phyloP scores from a whole-genome alignment of 495 filamentous ascomycete species.

The Pyronema domesticum region DNA sequence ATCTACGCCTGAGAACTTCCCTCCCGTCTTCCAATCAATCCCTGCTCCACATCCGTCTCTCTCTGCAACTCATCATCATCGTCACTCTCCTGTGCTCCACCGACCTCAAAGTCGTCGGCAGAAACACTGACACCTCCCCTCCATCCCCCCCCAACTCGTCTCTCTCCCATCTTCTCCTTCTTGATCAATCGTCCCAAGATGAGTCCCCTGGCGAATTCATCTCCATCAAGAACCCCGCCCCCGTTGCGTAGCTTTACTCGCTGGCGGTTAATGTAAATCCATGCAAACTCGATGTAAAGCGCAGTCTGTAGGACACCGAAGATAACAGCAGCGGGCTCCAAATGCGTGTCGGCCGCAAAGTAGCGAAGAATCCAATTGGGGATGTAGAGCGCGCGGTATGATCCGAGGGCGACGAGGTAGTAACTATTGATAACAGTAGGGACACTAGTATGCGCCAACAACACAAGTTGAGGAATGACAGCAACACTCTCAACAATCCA shows the following conservation, averaged over 20 bases:
- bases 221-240: constrained; percentile 69
- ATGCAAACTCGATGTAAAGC: constrained; percentile 86
- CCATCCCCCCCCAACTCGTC: constrained; percentile 17
- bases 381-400: constrained; percentile 80
- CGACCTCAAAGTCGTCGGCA: constrained; percentile 23
- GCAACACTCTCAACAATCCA: constrained; percentile 79
- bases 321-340: constrained; percentile 54
- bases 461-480: constrained; percentile 75
- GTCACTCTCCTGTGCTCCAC: constrained; percentile 13
- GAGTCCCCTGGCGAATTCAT: constrained; percentile 71
- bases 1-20: neutral
- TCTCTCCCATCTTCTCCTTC: constrained; percentile 3
- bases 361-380: constrained; percentile 73
- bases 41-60: constrained; percentile 12
- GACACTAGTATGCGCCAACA: constrained; percentile 82
- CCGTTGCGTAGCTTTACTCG: constrained; percentile 84
- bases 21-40: constrained; percentile 5
- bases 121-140: constrained; percentile 30
- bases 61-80: constrained; percentile 18
- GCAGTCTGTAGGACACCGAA: constrained; percentile 84
- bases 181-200: constrained; percentile 30
- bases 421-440: constrained; percentile 92
- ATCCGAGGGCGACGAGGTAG: constrained; percentile 75
- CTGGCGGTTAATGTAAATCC: constrained; percentile 90
- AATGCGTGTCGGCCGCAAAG: constrained; percentile 32